phyloP scores from a whole-genome alignment of 1,139 yeast species.

The Debaryomycetaceae sp. region DNA sequence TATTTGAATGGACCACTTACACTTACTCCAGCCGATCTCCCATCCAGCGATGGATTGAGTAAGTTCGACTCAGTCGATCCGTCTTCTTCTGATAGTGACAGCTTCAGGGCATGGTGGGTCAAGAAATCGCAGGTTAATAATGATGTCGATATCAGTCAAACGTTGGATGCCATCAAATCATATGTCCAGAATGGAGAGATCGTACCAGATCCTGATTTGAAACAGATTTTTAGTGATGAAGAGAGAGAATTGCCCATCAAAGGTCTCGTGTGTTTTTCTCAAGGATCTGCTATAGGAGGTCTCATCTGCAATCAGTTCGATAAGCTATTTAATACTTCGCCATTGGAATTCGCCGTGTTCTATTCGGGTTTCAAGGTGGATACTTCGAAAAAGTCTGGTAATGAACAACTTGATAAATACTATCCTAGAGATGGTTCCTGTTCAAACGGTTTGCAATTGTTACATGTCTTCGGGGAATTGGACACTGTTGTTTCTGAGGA shows the following conservation, averaged over 20 bases:
- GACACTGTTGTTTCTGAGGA: slow-evolving; percentile 87
- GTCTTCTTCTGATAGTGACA: slow-evolving; percentile 19
- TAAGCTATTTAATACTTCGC: slow-evolving; percentile 23
- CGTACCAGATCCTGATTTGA: slow-evolving; percentile 27
- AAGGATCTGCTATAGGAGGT: slow-evolving; percentile 53
- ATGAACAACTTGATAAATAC: slow-evolving; percentile 19
- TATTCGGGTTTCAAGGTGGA: slow-evolving; percentile 75
- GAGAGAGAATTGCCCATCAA: slow-evolving; percentile 31
- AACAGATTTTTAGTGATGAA: slow-evolving; percentile 18
- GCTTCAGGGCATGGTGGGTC: slow-evolving; percentile 39
- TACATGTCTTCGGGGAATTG: slow-evolving; percentile 81
- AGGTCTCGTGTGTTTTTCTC: slow-evolving; percentile 45
- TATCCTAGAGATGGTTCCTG: slow-evolving; percentile 29
- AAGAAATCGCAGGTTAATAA: slow-evolving; percentile 20
- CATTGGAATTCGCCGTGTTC: slow-evolving; percentile 65
- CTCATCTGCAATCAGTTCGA: slow-evolving; percentile 30
- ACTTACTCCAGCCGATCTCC: slow-evolving; percentile 65
- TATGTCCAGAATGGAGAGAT: slow-evolving; percentile 31
- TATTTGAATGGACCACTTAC: slow-evolving; percentile 75
- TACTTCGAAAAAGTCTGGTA: slow-evolving; percentile 38
- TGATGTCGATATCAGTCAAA: slow-evolving; percentile 22
- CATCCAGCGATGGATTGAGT: slow-evolving; percentile 47
- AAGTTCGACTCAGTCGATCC: slow-evolving; percentile 28
- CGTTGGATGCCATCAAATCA: slow-evolving; percentile 27
- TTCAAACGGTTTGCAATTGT: slow-evolving; percentile 30